These are phyloP conservation scores for Pleurotus pulmonarius DNA, from an alignment of 768 basidiomycete genomes.

Conservation along the genomic window DNA sequence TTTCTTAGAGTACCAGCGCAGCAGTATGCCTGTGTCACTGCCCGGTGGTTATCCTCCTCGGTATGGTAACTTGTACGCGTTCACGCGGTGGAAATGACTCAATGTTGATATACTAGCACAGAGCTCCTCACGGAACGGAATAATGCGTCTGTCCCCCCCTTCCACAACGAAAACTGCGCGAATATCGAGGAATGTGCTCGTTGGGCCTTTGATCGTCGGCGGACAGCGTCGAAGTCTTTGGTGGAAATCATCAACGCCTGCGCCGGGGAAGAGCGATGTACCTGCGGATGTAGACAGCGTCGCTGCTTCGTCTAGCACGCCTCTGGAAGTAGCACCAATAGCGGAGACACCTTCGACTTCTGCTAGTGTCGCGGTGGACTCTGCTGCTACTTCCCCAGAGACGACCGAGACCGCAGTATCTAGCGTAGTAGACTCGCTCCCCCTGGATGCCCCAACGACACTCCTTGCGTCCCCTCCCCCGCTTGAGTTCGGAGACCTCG, in stretches of 20 bases:
- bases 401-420: not conserved
- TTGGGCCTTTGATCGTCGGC: not conserved
- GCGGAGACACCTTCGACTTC: not conserved
- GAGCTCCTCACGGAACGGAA: not conserved
- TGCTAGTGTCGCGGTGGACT: not conserved
- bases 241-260: constrained; percentile 4
- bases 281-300: not conserved
- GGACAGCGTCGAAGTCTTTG: constrained; percentile 2
- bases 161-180: too few species aligned
- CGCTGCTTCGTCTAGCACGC: not conserved
- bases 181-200: too few species aligned
- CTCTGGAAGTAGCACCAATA: not conserved
- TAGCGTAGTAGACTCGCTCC: not conserved
- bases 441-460: not conserved
- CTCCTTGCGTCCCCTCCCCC: constrained; percentile 29
- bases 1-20: not conserved
- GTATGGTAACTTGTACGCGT: not conserved
- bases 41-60: not conserved
- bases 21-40: not conserved
- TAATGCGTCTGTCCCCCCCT: too few species aligned
- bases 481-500: constrained; percentile 69
- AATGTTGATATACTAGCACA: not conserved
- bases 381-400: not conserved
- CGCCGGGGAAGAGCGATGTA: not conserved
- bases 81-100: not conserved